These are phyloP conservation scores for Ceratocystiopsis sp. DNA, from an alignment of 2,329 filamentous ascomycete genomes.

Conservation along the genomic window DNA sequence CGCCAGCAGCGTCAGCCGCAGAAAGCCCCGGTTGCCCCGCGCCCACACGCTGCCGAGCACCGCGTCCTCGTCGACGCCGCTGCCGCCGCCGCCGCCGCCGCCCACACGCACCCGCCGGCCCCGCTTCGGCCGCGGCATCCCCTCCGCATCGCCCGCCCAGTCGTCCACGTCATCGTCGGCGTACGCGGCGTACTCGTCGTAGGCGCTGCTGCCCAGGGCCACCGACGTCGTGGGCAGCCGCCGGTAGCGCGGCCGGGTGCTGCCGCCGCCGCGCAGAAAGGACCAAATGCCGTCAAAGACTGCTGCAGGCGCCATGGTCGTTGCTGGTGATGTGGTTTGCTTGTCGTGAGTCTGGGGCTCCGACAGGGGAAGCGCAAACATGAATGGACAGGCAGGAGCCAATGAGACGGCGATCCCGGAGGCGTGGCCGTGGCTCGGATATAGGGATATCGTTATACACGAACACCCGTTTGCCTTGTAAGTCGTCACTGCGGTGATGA, in stretches of 20 bases:
- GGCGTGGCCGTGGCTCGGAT: too few species aligned
- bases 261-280: not conserved
- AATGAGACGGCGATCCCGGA: too few species aligned
- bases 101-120: not conserved
- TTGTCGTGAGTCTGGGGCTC: too few species aligned
- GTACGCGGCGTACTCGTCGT: not conserved
- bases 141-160: not conserved
- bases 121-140: not conserved
- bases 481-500: too few species aligned
- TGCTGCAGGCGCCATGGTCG: not conserved
- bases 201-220: not conserved
- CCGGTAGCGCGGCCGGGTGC: slow-evolving; percentile 1
- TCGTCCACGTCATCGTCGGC: slow-evolving; percentile 1
- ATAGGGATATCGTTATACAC: too few species aligned
- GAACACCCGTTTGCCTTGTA: too few species aligned
- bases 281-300: slow-evolving; percentile 2
- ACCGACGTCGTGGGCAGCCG: not conserved
- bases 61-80: slow-evolving; percentile 1
- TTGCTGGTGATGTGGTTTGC: too few species aligned
- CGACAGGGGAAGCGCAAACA: too few species aligned
- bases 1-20: slow-evolving; percentile 11
- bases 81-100: not conserved
- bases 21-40: slow-evolving; percentile 6
- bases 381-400: too few species aligned
- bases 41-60: slow-evolving; percentile 5